phyloP scores from a whole-genome alignment of 768 basidiomycete species.

The Obba rivulosa region DNA sequence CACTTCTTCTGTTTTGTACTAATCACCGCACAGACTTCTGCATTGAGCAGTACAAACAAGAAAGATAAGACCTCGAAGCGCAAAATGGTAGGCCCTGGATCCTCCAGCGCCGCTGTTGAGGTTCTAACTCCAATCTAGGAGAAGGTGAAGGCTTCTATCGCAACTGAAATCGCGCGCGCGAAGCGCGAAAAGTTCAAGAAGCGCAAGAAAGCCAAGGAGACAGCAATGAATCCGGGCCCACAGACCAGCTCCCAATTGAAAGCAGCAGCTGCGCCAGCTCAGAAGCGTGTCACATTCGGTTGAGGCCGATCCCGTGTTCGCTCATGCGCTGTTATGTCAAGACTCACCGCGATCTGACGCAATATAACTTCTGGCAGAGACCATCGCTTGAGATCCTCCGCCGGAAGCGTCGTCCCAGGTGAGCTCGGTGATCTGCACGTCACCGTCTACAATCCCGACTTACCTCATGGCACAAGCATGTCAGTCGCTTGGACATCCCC shows the following conservation, averaged over 20 bases:
- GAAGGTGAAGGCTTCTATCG: conserved; percentile 17
- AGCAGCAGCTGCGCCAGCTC: not conserved
- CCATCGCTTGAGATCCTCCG: too few species aligned
- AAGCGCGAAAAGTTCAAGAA: conserved; percentile 18
- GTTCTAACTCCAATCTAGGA: conserved; percentile 7
- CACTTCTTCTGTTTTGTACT: conserved; percentile 3
- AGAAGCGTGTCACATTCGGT: conserved; percentile 13
- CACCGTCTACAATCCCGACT: too few species aligned
- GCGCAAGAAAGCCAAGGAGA: conserved; percentile 8
- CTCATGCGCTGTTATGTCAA: too few species aligned
- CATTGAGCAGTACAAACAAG: not conserved
- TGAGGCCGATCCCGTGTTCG: conserved; percentile 3
- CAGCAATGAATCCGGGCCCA: not conserved
- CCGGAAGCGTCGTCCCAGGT: too few species aligned
- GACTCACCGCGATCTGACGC: too few species aligned
- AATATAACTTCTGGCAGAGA: too few species aligned
- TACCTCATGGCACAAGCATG: too few species aligned
- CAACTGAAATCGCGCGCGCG: conserved; percentile 12
- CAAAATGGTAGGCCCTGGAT: conserved; percentile 15
- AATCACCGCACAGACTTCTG: not conserved
- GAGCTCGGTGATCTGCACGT: too few species aligned
- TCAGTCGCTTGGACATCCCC: too few species aligned
- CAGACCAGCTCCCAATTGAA: not conserved
- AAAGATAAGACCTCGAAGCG: conserved; percentile 8
- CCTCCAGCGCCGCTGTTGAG: not conserved